phyloP scores from a whole-genome alignment of 2,329 filamentous ascomycete species.

The Purpureocillium lavendulum region DNA sequence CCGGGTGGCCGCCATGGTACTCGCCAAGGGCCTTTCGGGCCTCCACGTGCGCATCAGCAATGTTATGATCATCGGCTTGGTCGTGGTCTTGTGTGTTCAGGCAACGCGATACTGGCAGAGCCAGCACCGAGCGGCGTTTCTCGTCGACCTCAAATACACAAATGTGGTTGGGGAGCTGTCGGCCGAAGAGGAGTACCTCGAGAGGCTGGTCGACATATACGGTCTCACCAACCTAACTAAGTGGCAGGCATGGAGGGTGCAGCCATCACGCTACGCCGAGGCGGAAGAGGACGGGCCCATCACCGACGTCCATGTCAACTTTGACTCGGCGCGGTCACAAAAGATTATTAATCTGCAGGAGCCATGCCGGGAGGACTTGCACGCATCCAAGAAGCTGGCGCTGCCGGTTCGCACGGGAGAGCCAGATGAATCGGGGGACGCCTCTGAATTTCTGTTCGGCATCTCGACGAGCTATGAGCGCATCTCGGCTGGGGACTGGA shows the following conservation, averaged over 20 bases:
- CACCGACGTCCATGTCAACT: slow-evolving; percentile 20
- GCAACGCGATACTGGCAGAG: slow-evolving; percentile 7
- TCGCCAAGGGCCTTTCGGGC: slow-evolving; percentile 14
- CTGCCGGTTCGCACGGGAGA: slow-evolving; percentile 23
- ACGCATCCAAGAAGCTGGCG: slow-evolving; percentile 19
- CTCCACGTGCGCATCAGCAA: slow-evolving; percentile 14
- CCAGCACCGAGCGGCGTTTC: slow-evolving; percentile 4
- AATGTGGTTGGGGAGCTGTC: slow-evolving; percentile 8
- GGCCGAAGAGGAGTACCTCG: slow-evolving; percentile 24
- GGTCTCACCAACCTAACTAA: slow-evolving; percentile 20
- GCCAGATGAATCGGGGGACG: slow-evolving; percentile 24
- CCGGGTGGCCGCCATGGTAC: slow-evolving; percentile 13
- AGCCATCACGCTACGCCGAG: slow-evolving; percentile 14
- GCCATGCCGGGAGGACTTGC: slow-evolving; percentile 15
- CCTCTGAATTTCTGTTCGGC: slow-evolving; percentile 32
- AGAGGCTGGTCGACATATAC: slow-evolving; percentile 16
- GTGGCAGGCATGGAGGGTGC: slow-evolving; percentile 26
- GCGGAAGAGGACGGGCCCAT: slow-evolving; percentile 16
- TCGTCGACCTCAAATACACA: slow-evolving; percentile 7
- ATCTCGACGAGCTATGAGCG: slow-evolving; percentile 34
- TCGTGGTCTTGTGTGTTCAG: slow-evolving; percentile 18
- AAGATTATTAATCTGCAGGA: slow-evolving; percentile 17
- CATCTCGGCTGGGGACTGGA: slow-evolving; percentile 27
- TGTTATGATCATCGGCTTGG: slow-evolving; percentile 12
- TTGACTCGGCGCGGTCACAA: slow-evolving; percentile 17